A percentile compares a stretch with the other conserved stretches of the same genome.
These are phyloP conservation scores for Allomyces arbusculus DNA, from an alignment of 192 early-diverging fungal genomes.

Conservation along the genomic window DNA sequence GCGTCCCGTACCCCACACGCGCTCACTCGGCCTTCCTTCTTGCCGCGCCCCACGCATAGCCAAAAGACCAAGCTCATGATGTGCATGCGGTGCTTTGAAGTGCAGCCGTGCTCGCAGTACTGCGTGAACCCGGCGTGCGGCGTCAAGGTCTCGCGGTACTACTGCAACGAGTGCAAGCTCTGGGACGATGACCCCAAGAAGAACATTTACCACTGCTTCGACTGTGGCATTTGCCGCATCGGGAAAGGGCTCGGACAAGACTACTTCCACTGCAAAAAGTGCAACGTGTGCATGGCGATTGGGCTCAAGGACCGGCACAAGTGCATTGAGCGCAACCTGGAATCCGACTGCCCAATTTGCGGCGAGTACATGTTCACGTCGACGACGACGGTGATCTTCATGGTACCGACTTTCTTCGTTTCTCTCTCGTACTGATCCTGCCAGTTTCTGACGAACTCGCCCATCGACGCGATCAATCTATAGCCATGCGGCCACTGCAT, in stretches of 20 bases:
- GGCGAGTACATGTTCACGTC: constrained; percentile 88
- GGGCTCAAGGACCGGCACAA: constrained; percentile 50
- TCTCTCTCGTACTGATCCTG: background rate
- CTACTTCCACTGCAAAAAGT: constrained; percentile 81
- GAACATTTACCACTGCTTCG: constrained; percentile 78
- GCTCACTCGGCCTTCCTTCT: background rate
- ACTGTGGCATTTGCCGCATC: constrained; percentile 80
- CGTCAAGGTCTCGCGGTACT: constrained; percentile 48
- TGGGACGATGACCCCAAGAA: constrained; percentile 73
- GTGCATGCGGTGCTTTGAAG: constrained; percentile 73
- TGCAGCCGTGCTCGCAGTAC: constrained; percentile 54
- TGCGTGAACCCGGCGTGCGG: constrained; percentile 47
- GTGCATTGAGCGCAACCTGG: constrained; percentile 78
- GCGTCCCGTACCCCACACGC: background rate
- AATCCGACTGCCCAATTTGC: constrained; percentile 89
- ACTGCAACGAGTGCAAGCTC: constrained; percentile 71
- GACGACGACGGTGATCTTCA: constrained; percentile 54
- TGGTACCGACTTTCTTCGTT: constrained; percentile 25
- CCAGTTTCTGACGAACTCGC: too few species aligned
- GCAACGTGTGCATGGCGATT: constrained; percentile 76
- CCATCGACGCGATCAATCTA: too few species aligned
- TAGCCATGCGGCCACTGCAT: constrained; percentile 83
- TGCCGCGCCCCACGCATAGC: constrained; percentile 9
- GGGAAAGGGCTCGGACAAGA: constrained; percentile 56
- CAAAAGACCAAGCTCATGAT: constrained; percentile 59